phyloP scores from a whole-genome alignment of 768 basidiomycete species.

The Mycena vitilis region DNA sequence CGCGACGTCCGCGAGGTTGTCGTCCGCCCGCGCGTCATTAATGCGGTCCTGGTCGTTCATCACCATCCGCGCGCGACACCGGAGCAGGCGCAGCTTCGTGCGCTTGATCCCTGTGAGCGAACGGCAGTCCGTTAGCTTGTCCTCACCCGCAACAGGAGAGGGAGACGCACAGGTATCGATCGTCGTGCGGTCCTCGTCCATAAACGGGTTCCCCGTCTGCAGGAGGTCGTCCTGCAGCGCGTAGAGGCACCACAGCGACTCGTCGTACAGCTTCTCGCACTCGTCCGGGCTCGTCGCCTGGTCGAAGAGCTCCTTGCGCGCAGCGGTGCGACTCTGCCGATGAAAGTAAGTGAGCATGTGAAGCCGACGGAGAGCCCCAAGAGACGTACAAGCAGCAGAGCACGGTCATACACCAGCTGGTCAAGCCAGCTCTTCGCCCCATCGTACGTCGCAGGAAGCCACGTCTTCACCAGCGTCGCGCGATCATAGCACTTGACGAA shows the following conservation, averaged over 20 bases:
- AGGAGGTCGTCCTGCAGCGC: constrained; percentile 90
- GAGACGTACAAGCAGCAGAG: constrained; percentile 79
- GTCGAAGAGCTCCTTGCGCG: constrained; percentile 89
- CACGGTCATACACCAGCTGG: constrained; percentile 93
- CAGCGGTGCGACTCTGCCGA: constrained; percentile 88
- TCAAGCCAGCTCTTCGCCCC: constrained; percentile 89
- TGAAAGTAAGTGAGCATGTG: neutral
- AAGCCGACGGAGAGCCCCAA: neutral
- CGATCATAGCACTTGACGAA: constrained; percentile 97
- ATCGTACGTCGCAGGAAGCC: constrained; percentile 85
- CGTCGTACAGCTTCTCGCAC: constrained; percentile 95
- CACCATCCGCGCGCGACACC: constrained; percentile 80
- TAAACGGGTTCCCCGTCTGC: constrained; percentile 84
- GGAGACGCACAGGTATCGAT: constrained; percentile 75
- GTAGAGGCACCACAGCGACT: constrained; percentile 93
- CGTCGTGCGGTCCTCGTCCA: constrained; percentile 84
- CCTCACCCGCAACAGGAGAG: neutral
- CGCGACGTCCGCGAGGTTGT: constrained; percentile 81
- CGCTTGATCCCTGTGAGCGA: constrained; percentile 78
- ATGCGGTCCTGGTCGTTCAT: constrained; percentile 82
- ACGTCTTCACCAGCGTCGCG: constrained; percentile 87
- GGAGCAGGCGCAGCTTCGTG: constrained; percentile 84
- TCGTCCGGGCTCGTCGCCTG: constrained; percentile 80
- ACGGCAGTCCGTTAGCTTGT: neutral
- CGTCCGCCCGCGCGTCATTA: constrained; percentile 81